Percentiles rank a stretch among this genome's conserved stretches.
phyloP scores from a whole-genome alignment of 352 stramenopile genomes.

The Plasmopara muralis region DNA sequence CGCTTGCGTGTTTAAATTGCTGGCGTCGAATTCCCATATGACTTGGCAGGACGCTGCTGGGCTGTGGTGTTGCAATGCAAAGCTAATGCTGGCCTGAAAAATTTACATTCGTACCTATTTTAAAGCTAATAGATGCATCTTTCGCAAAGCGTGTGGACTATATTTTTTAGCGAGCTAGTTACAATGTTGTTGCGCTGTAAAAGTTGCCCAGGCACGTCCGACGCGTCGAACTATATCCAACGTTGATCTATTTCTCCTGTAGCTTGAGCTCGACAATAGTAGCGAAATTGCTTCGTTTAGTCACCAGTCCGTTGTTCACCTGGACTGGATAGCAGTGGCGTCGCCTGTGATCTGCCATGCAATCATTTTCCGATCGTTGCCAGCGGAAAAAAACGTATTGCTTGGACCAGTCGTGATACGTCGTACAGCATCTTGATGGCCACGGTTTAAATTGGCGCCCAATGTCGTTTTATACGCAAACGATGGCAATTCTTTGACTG shows the following conservation, averaged over 20 bases:
- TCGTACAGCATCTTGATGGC: slow-evolving; percentile 70
- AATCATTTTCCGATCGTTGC: slow-evolving; percentile 79
- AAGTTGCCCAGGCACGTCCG: slow-evolving; percentile 4
- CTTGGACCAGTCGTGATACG: slow-evolving; percentile 63
- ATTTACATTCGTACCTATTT: slow-evolving; percentile 10
- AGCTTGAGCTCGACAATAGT: neutral
- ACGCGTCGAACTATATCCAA: no score
- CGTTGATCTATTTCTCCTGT: neutral
- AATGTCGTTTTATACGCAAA: slow-evolving; percentile 83
- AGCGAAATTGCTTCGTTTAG: neutral
- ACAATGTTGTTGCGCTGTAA: slow-evolving; percentile 11
- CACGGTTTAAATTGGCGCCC: slow-evolving; percentile 46
- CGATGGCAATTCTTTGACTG: slow-evolving; percentile 76
- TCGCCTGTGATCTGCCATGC: slow-evolving; percentile 83
- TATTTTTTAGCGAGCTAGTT: slow-evolving; percentile 18
- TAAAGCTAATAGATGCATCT: slow-evolving; percentile 22
- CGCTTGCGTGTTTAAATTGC: neutral
- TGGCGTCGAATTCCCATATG: slow-evolving; percentile 4
- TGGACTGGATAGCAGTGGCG: slow-evolving; percentile 53
- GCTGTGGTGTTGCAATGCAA: neutral
- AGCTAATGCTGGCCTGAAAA: slow-evolving; percentile 1
- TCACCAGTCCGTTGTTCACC: slow-evolving; percentile 25
- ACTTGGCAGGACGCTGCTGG: no score
- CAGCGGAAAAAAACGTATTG: slow-evolving; percentile 78
- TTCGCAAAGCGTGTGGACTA: slow-evolving; percentile 20